These are phyloP conservation scores for Auriscalpium orientale DNA, from an alignment of 768 basidiomycete species.

Conservation along the genomic window DNA sequence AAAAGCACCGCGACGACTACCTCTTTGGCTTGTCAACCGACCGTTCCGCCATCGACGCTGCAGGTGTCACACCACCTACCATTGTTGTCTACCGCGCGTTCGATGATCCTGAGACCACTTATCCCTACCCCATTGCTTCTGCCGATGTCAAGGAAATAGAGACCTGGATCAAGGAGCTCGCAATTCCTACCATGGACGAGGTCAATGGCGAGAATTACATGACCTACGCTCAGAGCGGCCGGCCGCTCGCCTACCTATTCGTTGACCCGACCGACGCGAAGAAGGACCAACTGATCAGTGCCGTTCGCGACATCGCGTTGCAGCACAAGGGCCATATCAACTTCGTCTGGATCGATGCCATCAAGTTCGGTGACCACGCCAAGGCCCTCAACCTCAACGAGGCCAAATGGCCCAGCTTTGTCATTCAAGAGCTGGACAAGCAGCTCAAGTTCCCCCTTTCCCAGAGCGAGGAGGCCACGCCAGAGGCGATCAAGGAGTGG, in stretches of 20 bases:
- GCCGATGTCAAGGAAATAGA: conserved; percentile 56
- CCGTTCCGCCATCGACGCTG: conserved; percentile 54
- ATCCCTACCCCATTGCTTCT: conserved; percentile 53
- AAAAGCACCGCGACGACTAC: conserved; percentile 85
- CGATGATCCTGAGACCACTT: conserved; percentile 72
- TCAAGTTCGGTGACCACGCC: conserved; percentile 93
- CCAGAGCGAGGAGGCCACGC: conserved; percentile 54
- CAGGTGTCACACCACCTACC: conserved; percentile 71
- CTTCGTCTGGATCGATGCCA: conserved; percentile 97
- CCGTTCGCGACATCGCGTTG: conserved; percentile 68
- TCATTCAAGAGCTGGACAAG: conserved; percentile 76
- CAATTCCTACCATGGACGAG: conserved; percentile 85
- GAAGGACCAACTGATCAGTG: conserved; percentile 57
- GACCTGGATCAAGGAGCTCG: conserved; percentile 74
- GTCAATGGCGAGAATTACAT: conserved; percentile 93
- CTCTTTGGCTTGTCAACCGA: conserved; percentile 87
- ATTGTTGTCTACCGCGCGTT: conserved; percentile 89
- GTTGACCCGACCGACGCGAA: conserved; percentile 68
- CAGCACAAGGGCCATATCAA: conserved; percentile 83
- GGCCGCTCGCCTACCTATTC: conserved; percentile 94
- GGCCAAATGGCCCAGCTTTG: conserved; percentile 88
- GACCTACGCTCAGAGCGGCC: conserved; percentile 68
- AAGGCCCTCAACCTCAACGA: conserved; percentile 86
- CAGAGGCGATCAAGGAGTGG: conserved; percentile 50
- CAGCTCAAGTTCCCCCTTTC: conserved; percentile 89